phyloP scores from a whole-genome alignment of 2,329 filamentous ascomycete genomes.

The Alternaria dauci region DNA sequence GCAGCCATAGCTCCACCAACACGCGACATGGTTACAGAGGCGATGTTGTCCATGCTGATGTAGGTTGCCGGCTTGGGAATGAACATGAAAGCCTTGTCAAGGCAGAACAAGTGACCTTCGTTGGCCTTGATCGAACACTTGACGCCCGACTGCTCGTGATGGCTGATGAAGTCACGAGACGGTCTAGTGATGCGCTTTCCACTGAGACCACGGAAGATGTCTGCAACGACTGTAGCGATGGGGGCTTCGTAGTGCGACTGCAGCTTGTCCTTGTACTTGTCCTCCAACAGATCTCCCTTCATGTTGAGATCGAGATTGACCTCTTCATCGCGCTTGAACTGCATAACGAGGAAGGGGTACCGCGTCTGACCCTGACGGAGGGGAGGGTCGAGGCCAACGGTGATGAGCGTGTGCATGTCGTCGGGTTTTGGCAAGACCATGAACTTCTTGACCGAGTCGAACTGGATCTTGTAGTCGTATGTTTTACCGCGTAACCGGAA shows the following conservation, averaged over 20 bases:
- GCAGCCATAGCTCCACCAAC: constrained; percentile 94
- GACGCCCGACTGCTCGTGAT: constrained; percentile 92
- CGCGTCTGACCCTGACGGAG: constrained; percentile 96
- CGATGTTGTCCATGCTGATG: constrained; percentile 92
- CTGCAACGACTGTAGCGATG: constrained; percentile 89
- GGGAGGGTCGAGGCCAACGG: constrained; percentile 91
- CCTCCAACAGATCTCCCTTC: constrained; percentile 84
- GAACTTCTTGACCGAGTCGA: constrained; percentile 97
- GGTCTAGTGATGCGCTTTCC: constrained; percentile 95
- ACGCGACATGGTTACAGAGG: constrained; percentile 92
- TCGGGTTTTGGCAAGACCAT: constrained; percentile 99
- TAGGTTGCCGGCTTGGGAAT: constrained; percentile 98
- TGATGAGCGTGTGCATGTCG: constrained; percentile 93
- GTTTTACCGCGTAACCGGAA: constrained; percentile 98
- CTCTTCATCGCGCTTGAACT: constrained; percentile 97
- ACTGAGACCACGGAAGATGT: constrained; percentile 92
- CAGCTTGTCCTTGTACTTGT: constrained; percentile 89
- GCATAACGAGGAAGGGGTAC: constrained; percentile 99
- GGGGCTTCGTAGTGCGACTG: constrained; percentile 86
- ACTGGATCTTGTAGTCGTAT: constrained; percentile 99
- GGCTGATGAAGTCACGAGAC: constrained; percentile 91
- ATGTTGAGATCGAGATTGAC: constrained; percentile 96
- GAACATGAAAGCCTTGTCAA: constrained; percentile 99
- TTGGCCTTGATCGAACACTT: constrained; percentile 99
- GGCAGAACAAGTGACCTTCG: constrained; percentile 94